Percentiles rank a stretch among this genome's conserved stretches.
phyloP scores from a whole-genome alignment of 2,329 filamentous ascomycete species.

The Ambrosiella beaveri region DNA sequence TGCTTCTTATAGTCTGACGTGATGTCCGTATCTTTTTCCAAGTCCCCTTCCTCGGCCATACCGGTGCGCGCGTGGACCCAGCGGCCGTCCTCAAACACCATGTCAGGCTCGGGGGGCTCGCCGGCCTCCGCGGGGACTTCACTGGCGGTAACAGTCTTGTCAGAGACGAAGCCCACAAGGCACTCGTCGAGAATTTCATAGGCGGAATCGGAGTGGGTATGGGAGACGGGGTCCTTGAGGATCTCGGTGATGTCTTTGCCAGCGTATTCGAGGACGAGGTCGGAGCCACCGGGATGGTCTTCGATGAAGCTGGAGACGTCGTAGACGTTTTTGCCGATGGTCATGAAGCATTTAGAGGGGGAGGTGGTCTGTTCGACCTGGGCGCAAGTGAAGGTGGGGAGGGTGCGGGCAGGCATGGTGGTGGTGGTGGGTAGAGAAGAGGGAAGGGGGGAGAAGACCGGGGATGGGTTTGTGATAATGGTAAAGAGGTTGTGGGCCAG shows the following conservation, averaged over 20 bases:
- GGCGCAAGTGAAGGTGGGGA: conserved; percentile 65
- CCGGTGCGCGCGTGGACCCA: conserved; percentile 51
- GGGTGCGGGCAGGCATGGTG: conserved; percentile 45
- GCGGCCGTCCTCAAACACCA: conserved; percentile 15
- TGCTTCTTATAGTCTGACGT: conserved; percentile 64
- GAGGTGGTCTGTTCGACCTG: conserved; percentile 73
- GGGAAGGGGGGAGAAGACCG: conserved; percentile 5
- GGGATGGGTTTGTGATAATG: neutral
- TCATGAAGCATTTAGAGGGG: conserved; percentile 78
- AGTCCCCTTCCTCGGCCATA: conserved; percentile 75
- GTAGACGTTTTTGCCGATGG: conserved; percentile 76
- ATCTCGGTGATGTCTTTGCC: conserved; percentile 40
- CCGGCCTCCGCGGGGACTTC: conserved; percentile 15
- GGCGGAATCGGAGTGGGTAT: conserved; percentile 71
- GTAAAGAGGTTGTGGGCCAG: neutral
- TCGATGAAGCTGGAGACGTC: conserved; percentile 85
- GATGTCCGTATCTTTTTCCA: conserved; percentile 70
- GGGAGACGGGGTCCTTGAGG: conserved; percentile 40
- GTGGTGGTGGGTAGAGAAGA: neutral
- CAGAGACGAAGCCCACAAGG: conserved; percentile 13
- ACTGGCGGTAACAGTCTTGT: conserved; percentile 16
- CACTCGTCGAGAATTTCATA: conserved; percentile 31
- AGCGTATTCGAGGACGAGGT: conserved; percentile 76
- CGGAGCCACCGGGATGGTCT: conserved; percentile 76
- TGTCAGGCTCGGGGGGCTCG: conserved; percentile 19